These are phyloP conservation scores for Ensete glaucum DNA, from an alignment of 176 grass and related monocot genomes.

Conservation along the genomic window DNA sequence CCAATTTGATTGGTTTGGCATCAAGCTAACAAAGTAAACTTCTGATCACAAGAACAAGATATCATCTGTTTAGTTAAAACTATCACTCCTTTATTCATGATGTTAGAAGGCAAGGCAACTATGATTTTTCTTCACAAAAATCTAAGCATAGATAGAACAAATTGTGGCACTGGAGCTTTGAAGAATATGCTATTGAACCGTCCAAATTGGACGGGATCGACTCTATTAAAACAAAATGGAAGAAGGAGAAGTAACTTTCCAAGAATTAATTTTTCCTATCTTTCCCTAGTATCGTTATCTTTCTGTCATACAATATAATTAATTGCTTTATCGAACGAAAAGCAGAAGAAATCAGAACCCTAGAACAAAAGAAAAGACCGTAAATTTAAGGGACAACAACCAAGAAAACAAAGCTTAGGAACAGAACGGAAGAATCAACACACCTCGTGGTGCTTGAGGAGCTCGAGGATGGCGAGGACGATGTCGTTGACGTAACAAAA, in stretches of 20 bases:
- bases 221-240: neutral
- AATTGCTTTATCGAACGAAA: neutral
- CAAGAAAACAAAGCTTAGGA: neutral
- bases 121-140: neutral
- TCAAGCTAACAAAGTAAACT: neutral
- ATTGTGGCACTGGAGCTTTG: neutral
- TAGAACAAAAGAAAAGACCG: neutral
- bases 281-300: neutral
- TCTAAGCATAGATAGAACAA: neutral
- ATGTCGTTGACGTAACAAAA: conserved; percentile 99
- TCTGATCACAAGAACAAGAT: neutral
- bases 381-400: neutral
- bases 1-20: neutral
- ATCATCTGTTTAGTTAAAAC: neutral
- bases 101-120: neutral
- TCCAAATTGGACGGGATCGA: neutral
- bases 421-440: neutral
- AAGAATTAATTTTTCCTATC: neutral
- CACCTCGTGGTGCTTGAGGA: conserved; percentile 73
- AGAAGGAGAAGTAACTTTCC: neutral
- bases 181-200: neutral
- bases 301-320: neutral
- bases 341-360: neutral
- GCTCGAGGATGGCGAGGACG: conserved; percentile 83
- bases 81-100: neutral